Base-by-base conservation (phyloP, 2,329 filamentous ascomycete species). In the Phoma sp. region DNA sequence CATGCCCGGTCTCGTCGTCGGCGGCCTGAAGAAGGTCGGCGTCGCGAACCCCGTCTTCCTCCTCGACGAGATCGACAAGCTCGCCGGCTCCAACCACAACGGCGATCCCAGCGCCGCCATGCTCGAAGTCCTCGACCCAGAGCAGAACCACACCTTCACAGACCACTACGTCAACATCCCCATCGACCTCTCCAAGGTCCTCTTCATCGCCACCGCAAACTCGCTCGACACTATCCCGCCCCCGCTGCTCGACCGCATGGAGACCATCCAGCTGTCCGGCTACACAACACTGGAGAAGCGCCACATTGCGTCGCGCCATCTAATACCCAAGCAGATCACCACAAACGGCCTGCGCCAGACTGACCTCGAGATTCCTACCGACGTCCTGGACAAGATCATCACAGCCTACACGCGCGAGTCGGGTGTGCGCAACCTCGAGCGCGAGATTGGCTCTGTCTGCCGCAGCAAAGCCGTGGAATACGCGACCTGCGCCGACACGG, bases 201-300 rank as follows among this genome's bases (percentile, higher is more conserved):
- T 99, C 10, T 99, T 99, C 78, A 96, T 99, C 68, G 95, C 95
- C 6, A 99, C 95, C 0, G 95, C 95, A 40, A 99, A 99, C 77
- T 92, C 86, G 9, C 83, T 98, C 22, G 94, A 98, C 69, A 97
- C 93, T 0, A 99, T 99, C 49, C 93, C 95, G 2, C 83, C 92
- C n/a, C 93, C 95, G 17, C 81, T 99, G 2, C 83, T 99, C 12
- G 95, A 99, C 76, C 89, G 95, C 55, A 97, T 99, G 94, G 95
- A 99, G 78, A 96, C 89, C 6, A 96, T 99, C 50, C 85, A 90
- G 62, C 85, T 99, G 21, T 91, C 92, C 1, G 95, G 95, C 63
- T 99, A 99, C 80, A 99, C 95, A 0, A 97, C 93, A 6, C 84
- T 98, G 17, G 95, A 99, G 81, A 99, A 99, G 81, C 86, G 92